phyloP scores from a whole-genome alignment of 495 filamentous ascomycete genomes.

The Chaetomium tenue region DNA sequence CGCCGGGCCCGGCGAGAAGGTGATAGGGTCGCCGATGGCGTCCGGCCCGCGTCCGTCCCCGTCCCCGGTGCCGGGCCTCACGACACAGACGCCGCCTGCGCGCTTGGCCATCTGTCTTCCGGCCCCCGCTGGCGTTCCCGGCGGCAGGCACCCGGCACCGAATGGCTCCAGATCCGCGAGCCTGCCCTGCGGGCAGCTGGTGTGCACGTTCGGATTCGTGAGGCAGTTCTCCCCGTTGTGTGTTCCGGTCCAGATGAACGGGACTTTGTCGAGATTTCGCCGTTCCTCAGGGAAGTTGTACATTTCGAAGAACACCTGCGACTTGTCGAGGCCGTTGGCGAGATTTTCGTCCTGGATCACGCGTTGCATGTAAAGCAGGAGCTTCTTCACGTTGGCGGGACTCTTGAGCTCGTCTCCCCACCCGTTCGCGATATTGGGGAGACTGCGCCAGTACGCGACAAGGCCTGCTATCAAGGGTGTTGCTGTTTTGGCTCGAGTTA shows the following conservation, averaged over 20 bases:
- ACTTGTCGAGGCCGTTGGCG: not conserved
- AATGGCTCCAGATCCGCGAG: too few species aligned
- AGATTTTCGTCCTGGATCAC: not conserved
- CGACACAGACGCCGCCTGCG: too few species aligned
- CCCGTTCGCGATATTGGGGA: not conserved
- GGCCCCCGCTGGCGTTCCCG: too few species aligned
- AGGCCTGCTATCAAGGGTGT: not conserved
- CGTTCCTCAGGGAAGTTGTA: not conserved
- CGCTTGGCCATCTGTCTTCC: too few species aligned
- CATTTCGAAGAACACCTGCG: not conserved
- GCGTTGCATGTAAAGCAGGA: not conserved
- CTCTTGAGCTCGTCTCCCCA: not conserved
- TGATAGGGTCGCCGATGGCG: not conserved
- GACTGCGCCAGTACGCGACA: not conserved
- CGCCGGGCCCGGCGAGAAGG: not conserved
- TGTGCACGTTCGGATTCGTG: too few species aligned
- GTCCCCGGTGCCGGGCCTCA: too few species aligned
- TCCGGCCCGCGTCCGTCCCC: too few species aligned
- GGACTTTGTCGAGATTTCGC: too few species aligned
- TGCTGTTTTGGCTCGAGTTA: not conserved
- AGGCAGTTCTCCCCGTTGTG: too few species aligned
- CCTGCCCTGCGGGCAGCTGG: too few species aligned
- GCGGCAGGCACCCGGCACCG: too few species aligned
- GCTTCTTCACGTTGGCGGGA: not conserved
- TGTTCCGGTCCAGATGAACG: too few species aligned